Evolutionary conservation across 352 stramenopile genomes (phyloP), one percentile per base, ranked within the genome.

Genomic region (Phytophthora hibernalis): DNA sequence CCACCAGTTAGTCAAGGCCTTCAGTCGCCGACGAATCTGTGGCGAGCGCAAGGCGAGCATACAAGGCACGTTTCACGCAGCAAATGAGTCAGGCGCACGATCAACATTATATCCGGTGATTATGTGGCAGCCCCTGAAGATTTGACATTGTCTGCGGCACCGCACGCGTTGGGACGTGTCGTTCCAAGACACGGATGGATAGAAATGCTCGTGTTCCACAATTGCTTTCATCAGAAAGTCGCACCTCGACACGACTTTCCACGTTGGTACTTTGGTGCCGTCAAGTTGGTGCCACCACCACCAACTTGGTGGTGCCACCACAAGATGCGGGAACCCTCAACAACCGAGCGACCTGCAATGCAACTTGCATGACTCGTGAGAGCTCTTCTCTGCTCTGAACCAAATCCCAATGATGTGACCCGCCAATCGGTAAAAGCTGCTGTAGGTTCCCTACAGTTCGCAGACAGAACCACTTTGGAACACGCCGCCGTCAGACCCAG

Each of bases 171-270:
- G 43, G 20, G 21, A 18, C 31, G 20, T 51, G 21, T 3, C 44
- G 44, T 51, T 44, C 31, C 20, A 47, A 56, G 44, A 44, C 22
- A 47, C 37, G 52, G 54, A 20, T 64, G 53, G 53, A 58, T 45
- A 26, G 28, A 51, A n/a, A 5, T 43, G 16, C 20, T 54, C 59
- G 42, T 52, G 33, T 58, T 43, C 22, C 16, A 33, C 12, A 6
- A 30, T 15, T 45, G 6, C 22, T 51, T 50, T 30, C 22, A 22
- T 57, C 54, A 64, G 61, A 69, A 64, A 64, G 61, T 64, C 61
- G 22, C 12, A 2, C 2, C 15, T 9, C 24, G 38, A 30, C 53
- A 37, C 38, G 38, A n/a, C 38, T 22, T 18, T 42, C 30, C 20
- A 40, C 45, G 16, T 69, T 53, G 38, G 31, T n/a, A n/a, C n/a